Conservation (phyloP, 805 yeast species). For the Candida palmyrensis region DNA sequence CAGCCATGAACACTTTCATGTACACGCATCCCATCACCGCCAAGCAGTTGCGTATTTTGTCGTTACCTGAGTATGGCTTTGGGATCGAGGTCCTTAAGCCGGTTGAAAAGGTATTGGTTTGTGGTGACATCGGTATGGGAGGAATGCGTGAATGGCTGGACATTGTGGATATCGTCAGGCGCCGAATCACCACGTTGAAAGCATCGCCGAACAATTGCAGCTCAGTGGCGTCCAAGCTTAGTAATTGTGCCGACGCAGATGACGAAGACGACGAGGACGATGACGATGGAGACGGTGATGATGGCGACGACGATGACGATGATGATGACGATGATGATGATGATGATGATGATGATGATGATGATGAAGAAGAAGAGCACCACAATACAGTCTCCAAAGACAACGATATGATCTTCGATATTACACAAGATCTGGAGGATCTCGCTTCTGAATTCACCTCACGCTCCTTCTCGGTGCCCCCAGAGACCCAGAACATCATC, state of each 20-base stretch:
- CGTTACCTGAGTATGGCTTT: slow-evolving; percentile 33
- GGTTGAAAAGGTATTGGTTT: slow-evolving; percentile 41
- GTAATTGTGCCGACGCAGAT: slow-evolving; percentile 33
- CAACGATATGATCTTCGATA: slow-evolving; percentile 19
- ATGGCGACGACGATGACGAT: slow-evolving; percentile 7
- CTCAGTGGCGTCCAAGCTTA: slow-evolving; percentile 13
- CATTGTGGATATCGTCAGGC: slow-evolving; percentile 37
- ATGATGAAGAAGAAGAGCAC: slow-evolving; percentile 3
- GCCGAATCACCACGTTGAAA: slow-evolving; percentile 24
- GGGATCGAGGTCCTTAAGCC: slow-evolving; percentile 42
- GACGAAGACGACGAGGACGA: slow-evolving; percentile 35
- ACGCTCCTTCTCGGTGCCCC: slow-evolving; percentile 5
- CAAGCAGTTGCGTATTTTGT: slow-evolving; percentile 29
- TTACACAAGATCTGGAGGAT: slow-evolving; percentile 11
- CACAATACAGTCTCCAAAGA: slow-evolving; percentile 7
- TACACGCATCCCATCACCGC: slow-evolving; percentile 43
- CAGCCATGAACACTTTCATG: slow-evolving; percentile 47
- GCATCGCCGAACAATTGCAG: slow-evolving; percentile 20
- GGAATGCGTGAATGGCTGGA: slow-evolving; percentile 48
- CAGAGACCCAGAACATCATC: slow-evolving; percentile 14
- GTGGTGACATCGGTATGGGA: slow-evolving; percentile 48
- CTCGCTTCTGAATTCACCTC: slow-evolving; percentile 6
- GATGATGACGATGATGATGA: slow-evolving; percentile 11
- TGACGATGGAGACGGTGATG: slow-evolving; percentile 24
- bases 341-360: slow-evolving; percentile 6